Evolutionary conservation across 768 basidiomycete species (phyloP), one percentile per base, ranked within the genome.

Genomic region (Solioccasus polychromus): DNA sequence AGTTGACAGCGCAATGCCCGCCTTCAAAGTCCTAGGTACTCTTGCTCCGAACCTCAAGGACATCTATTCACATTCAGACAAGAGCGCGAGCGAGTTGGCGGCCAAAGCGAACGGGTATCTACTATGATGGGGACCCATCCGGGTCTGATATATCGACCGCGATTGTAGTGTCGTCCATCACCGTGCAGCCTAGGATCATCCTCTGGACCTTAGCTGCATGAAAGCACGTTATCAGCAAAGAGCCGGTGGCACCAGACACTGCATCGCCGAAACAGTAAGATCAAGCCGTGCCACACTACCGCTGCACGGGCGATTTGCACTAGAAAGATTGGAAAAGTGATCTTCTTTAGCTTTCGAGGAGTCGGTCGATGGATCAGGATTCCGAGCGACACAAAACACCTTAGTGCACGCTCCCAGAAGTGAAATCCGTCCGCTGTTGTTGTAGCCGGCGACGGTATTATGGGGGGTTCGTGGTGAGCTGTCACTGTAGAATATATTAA

Each of bases 221-320:
- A 22, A 95, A 94, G 68, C 88, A 93, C 60, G 89, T 94, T 39
- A 61, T 93, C 48, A 85, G 84, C 63, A 92, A 95, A 72, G 94
- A 94, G 60, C 92, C 92, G 5, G 75, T 92, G 14, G 88, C 82
- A 3, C 73, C 82, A 32, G 83, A 86, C 55, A 79, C 91, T 35
- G 72, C 73, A 76, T 92, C 19, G 88, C 88, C 22, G 88, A 92
- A 88, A 88, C 61, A 82, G 65, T 44, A 85, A 87, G 61, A 74
- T 76, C 4, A 85, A 87, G 61, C 79, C 85, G 20, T 83, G 72
- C n/a, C 58, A 61, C 30, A 31, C 38, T 14, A 51, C 38, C 2
- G 80, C 76, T 15, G 76, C 70, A 4, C 68, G 74, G 34, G 68
- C 69, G 9, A 74, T 89, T 39, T 63, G 64, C 2, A 68, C 67